Percentiles rank a stretch among this genome's conserved stretches.
Evolutionary conservation across 2,329 filamentous ascomycete genomes (phyloP).

Genomic region (Didymella segeticola): DNA sequence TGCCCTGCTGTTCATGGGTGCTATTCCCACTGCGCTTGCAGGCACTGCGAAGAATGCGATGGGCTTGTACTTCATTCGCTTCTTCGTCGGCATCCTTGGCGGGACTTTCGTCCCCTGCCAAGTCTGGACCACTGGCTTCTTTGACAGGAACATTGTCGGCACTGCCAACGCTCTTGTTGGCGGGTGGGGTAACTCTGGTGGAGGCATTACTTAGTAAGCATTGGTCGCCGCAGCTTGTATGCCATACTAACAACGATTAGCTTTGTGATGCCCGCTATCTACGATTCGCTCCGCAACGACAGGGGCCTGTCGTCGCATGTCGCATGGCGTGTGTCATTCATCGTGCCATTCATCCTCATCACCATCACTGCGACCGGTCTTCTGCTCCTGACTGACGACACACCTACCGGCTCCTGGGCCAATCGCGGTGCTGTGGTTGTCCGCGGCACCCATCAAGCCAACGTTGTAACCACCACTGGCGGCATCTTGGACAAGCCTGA

Average conservation of each 20-base stretch:
- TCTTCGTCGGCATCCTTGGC: constrained; percentile 82
- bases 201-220: constrained; percentile 78
- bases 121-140: constrained; percentile 92
- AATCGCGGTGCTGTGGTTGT: constrained; percentile 69
- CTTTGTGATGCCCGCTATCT: constrained; percentile 91
- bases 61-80: constrained; percentile 75
- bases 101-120: constrained; percentile 85
- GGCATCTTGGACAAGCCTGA: constrained; percentile 54
- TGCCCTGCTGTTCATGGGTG: constrained; percentile 75
- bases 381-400: constrained; percentile 78
- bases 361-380: constrained; percentile 70
- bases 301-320: constrained; percentile 68
- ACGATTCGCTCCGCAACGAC: constrained; percentile 71
- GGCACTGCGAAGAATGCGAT: constrained; percentile 73
- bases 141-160: constrained; percentile 89
- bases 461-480: constrained; percentile 60
- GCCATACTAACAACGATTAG: constrained; percentile 26
- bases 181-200: constrained; percentile 86
- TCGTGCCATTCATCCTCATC: constrained; percentile 83
- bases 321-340: constrained; percentile 84
- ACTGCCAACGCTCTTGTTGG: constrained; percentile 86
- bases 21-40: constrained; percentile 82
- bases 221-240: neutral
- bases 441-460: constrained; percentile 54
- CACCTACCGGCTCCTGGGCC: constrained; percentile 81